Base-by-base conservation (phyloP, 176 grass and related monocot species). In the Aegilops sharonensis region DNA sequence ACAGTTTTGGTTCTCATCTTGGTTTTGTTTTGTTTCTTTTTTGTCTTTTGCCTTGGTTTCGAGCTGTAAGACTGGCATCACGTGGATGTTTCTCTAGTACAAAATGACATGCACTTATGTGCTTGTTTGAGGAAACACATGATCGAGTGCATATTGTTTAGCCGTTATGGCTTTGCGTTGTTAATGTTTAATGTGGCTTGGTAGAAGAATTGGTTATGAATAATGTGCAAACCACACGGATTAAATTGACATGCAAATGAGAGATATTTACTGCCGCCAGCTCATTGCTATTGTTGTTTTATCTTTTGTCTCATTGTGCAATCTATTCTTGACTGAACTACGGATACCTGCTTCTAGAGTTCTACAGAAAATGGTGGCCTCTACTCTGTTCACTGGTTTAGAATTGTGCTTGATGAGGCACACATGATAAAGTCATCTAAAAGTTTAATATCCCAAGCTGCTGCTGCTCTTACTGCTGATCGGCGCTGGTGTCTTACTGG, bases 401-500 rank as follows among this genome's bases (percentile, higher is more conserved):
- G 96, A 85, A 66, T 98, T 90, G 96, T 95, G 60, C 91, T 98
- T 87, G 96, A 98, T 5, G 96, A 98, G 91, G 96, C 96, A 27
- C 96, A 98, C 84, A 90, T 86, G 47, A 95, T 98, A 87, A 95
- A 98, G 68, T 98, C 91, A 52, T 82, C 91, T 56, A 98, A 94
- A 93, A 94, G 93, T 81, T 92, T 94, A 78, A 92, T 94, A 63
- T 98, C 96, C 32, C 80, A 92, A 34, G 96, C 93, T 66, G 86
- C 96, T 84, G 74, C 88, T 79, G 84, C 86, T 84, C 87, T 98
- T 82, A 84, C 84, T 64, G 96, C 93, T 75, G 93, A 95, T 89
- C 90, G 93, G 61, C 92, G 96, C 9, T 98, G 96, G 96, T 98
- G 96, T 91, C 96, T 98, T 56, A 92, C 96, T 84, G 96, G 96